These are phyloP conservation scores for Scenedesmus sp. DNA, from an alignment of 163 green algal species.

Conservation along the genomic window DNA sequence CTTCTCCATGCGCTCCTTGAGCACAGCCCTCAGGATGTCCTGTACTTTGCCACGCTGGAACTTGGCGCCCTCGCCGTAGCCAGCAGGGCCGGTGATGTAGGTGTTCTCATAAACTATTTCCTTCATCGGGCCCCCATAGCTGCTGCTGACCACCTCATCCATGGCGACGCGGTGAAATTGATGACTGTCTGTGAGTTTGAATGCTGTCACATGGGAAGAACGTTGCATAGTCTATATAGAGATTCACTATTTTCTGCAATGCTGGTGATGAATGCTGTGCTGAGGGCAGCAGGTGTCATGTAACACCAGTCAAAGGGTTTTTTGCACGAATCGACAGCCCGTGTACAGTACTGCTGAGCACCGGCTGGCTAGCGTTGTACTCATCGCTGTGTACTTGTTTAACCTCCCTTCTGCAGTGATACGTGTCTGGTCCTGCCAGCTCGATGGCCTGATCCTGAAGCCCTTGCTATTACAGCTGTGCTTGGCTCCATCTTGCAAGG, in stretches of 20 bases:
- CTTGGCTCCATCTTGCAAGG: background rate
- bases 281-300: background rate
- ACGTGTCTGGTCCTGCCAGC: background rate
- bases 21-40: constrained; percentile 72
- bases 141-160: constrained; percentile 27
- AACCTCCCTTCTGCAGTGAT: background rate
- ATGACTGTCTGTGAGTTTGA: constrained; percentile 17
- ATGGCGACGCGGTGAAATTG: background rate
- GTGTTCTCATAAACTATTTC: constrained; percentile 88
- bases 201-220: background rate
- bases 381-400: background rate
- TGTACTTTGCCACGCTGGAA: constrained; percentile 80
- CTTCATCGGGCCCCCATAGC: constrained; percentile 52
- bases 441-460: background rate
- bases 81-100: constrained; percentile 82
- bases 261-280: background rate
- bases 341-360: background rate
- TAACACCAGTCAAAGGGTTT: constrained; percentile 18
- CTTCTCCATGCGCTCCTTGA: constrained; percentile 82
- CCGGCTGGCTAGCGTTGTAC: background rate
- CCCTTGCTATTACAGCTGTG: constrained; percentile 9
- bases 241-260: background rate
- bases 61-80: constrained; percentile 74
- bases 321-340: background rate
- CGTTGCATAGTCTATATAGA: background rate